Conservation (phyloP, 2,329 filamentous ascomycete species). For the Exophiala dermatitidis region DNA sequence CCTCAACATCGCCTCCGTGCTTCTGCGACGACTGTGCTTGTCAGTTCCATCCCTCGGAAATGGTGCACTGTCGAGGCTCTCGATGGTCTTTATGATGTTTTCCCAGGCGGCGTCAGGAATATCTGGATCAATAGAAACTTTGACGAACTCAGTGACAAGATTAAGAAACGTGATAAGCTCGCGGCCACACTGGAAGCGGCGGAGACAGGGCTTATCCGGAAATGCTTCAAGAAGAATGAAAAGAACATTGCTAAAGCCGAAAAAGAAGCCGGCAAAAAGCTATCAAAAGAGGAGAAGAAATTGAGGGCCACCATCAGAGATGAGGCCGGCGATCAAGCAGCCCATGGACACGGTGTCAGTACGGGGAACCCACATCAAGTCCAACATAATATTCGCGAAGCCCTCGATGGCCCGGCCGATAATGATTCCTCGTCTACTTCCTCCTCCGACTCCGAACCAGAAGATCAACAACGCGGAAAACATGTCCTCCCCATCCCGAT, state of each 20-base stretch:
- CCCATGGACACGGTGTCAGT: conserved; percentile 45
- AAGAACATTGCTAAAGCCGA: conserved; percentile 59
- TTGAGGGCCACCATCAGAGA: conserved; percentile 47
- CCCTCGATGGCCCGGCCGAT: conserved; percentile 32
- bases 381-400: conserved; percentile 44
- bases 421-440: conserved; percentile 18
- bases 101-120: conserved; percentile 88
- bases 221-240: conserved; percentile 70
- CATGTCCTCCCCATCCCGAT: conserved; percentile 39
- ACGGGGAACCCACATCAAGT: conserved; percentile 52
- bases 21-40: conserved; percentile 89
- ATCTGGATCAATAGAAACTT: conserved; percentile 95
- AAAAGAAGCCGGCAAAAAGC: conserved; percentile 52
- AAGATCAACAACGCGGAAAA: conserved; percentile 11
- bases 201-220: conserved; percentile 74
- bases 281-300: conserved; percentile 32
- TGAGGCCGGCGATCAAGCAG: conserved; percentile 40
- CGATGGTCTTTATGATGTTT: conserved; percentile 82
- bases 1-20: conserved; percentile 89
- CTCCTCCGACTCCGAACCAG: conserved; percentile 30
- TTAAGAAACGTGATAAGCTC: conserved; percentile 64
- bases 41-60: conserved; percentile 80
- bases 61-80: conserved; percentile 83
- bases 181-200: conserved; percentile 68
- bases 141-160: conserved; percentile 74